A percentile compares a stretch with the other conserved stretches of the same genome.
Evolutionary conservation across 306 rosid genomes (phyloP).

Genomic region (Begonia fuchsioides): DNA sequence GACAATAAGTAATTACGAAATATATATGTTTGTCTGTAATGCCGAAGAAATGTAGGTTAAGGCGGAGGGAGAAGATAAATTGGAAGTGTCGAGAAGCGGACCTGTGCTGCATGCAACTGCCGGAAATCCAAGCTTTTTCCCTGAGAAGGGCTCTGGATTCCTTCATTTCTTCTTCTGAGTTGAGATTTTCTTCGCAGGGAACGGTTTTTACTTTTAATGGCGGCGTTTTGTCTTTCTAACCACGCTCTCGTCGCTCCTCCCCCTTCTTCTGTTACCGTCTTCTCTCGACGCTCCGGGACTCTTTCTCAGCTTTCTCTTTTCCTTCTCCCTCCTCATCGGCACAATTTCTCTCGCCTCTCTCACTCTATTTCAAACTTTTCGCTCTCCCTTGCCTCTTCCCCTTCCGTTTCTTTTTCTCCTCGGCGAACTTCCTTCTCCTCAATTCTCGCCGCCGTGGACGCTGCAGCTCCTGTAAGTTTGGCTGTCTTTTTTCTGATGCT

Average conservation of each 20-base stretch:
- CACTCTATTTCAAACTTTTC: slow-evolving; percentile 18
- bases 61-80: too few relatives aligned
- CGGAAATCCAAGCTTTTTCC: too few relatives aligned
- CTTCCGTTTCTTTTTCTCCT: not conserved
- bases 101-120: too few relatives aligned
- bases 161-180: not conserved
- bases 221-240: slow-evolving; percentile 24
- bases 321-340: slow-evolving; percentile 5
- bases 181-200: not conserved
- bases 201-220: slow-evolving; percentile 21
- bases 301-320: slow-evolving; percentile 2
- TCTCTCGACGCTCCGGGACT: slow-evolving; percentile 17
- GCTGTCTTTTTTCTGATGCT: slow-evolving; percentile 1
- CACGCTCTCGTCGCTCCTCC: slow-evolving; percentile 20
- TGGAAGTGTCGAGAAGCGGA: too few relatives aligned
- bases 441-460: slow-evolving; percentile 20
- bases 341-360: slow-evolving; percentile 2
- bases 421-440: slow-evolving; percentile 17
- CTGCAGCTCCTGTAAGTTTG: slow-evolving; percentile 21
- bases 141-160: not conserved
- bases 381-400: slow-evolving; percentile 8
- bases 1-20: too few relatives aligned
- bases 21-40: too few relatives aligned
- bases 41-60: too few relatives aligned
- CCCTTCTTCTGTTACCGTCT: slow-evolving; percentile 16